Percentiles rank a stretch among this genome's conserved stretches.
Conservation (phyloP, 2,329 filamentous ascomycete genomes). For the Colletotrichum godetiae region DNA sequence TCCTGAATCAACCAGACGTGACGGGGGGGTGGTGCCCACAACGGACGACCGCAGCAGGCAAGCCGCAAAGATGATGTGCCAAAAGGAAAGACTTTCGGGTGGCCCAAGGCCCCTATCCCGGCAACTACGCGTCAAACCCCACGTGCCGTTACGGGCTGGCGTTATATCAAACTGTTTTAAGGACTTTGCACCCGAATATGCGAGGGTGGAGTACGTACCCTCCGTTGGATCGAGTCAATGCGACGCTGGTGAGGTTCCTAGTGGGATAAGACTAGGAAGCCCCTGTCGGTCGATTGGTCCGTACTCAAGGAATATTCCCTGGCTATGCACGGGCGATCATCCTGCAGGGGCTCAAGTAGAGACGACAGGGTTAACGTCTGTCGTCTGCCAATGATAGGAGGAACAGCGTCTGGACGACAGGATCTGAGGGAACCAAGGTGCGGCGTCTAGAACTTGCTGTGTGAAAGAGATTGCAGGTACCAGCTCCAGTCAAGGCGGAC, state of each 20-base stretch:
- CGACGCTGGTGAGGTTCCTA: not conserved
- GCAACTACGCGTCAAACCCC: constrained; percentile 21
- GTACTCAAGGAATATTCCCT: not conserved
- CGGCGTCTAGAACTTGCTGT: constrained; percentile 6
- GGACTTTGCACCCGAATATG: constrained; percentile 8
- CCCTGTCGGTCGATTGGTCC: constrained; percentile 13
- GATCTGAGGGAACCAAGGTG: not conserved
- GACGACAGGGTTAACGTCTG: not conserved
- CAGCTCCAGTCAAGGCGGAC: not conserved
- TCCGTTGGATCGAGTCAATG: constrained; percentile 18
- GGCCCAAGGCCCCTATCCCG: not conserved
- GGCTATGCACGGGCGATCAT: constrained; percentile 27
- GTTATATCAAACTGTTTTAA: constrained; percentile 23
- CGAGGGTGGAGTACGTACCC: constrained; percentile 1
- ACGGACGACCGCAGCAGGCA: not conserved
- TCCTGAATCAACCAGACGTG: constrained; percentile 27
- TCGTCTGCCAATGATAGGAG: not conserved
- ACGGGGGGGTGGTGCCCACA: not conserved
- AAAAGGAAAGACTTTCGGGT: not conserved
- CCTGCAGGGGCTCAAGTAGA: not conserved
- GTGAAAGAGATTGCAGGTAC: constrained; percentile 19
- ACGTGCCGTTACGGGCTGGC: constrained; percentile 24
- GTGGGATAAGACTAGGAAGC: not conserved
- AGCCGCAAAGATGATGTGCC: not conserved
- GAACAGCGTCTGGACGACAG: not conserved